Percentiles rank a stretch among this genome's conserved stretches.
phyloP scores from a whole-genome alignment of 805 yeast species.

The Nakazawaea pomicola region DNA sequence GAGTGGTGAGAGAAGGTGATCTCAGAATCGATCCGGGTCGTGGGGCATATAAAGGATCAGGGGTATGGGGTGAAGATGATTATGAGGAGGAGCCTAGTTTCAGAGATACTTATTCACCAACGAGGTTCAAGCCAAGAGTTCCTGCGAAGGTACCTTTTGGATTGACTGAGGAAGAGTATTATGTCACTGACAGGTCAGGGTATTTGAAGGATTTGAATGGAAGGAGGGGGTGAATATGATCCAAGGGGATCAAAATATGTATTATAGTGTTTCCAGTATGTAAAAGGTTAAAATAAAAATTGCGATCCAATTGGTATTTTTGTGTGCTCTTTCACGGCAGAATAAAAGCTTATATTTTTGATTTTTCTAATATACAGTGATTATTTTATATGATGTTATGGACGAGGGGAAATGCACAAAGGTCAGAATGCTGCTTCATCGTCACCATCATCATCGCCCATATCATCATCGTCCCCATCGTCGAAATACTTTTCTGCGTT shows the following conservation, averaged over 20 bases:
- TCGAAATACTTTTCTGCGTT: conserved; percentile 79
- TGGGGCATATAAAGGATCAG: conserved; percentile 14
- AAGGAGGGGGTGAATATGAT: conserved; percentile 7
- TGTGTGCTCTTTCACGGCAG: too few relatives aligned
- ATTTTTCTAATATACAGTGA: conserved; percentile 5
- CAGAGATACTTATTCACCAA: conserved; percentile 3
- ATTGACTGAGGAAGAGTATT: conserved; percentile 14
- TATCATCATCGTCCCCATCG: conserved; percentile 59
- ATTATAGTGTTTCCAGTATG: neutral
- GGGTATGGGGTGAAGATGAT: conserved; percentile 8
- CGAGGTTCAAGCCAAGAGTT: conserved; percentile 12
- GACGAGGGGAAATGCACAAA: too few relatives aligned
- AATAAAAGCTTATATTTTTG: conserved; percentile 1
- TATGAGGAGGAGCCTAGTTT: neutral
- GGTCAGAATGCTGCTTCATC: conserved; percentile 64
- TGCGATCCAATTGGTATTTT: too few relatives aligned
- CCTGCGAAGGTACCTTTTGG: conserved; percentile 16
- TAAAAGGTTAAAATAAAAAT: too few relatives aligned
- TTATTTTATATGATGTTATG: neutral
- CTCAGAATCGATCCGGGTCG: conserved; percentile 13
- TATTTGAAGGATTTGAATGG: conserved; percentile 13
- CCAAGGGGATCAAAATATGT: neutral
- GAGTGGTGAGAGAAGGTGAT: conserved; percentile 11
- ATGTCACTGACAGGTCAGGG: conserved; percentile 8
- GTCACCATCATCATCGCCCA: conserved; percentile 54